Base-by-base conservation (phyloP, 148 eudicot genomes). In the Rhododendron mucronatum region DNA sequence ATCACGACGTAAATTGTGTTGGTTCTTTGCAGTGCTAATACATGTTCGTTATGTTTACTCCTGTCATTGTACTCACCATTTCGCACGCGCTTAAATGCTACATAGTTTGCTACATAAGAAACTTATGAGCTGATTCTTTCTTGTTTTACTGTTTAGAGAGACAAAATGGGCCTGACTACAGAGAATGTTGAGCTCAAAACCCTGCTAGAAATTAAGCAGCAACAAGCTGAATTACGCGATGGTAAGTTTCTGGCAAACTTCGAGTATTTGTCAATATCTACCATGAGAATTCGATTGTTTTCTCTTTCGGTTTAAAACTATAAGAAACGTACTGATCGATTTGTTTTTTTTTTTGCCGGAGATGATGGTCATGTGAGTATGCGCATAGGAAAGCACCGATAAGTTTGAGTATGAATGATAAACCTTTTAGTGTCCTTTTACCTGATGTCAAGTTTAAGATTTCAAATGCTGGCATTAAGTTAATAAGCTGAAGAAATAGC, bases 161-260 rank as follows among this genome's bases (percentile, higher is more conserved):
- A 90, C 88, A 90, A 90, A 44, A 87, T 69, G 84, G 89, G 90
- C 45, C 83, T 90, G 33, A 33, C 85, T 57, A 28, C 89, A 53
- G 92, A 90, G 81, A 90, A 90, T 48, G 84, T 90, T 0, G 85
- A 90, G 78, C 90, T 90, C 65, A 90, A 88, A 81, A 86, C 88
- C 45, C 89, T 90, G 18, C 87, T 90, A 69, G 90, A 90, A 55
- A 88, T 89, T 23, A 90, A 88, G 92, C 88, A 90, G 80, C 90
- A 90, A 84, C 92, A 90, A 86, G 92, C 92, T 69, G 92, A 92
- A 45, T 87, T 92, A 87, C 90, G 93, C 20, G 92, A 90, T 87
- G 93, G 93, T 92, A 82, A 86, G 88, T 55, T 85, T 30, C n/a
- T 7, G 55, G 59, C 23, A 16, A 11, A 73, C 47, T 65, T 65